phyloP scores from a whole-genome alignment of 306 rosid genomes.

The Hippophae tibetana region DNA sequence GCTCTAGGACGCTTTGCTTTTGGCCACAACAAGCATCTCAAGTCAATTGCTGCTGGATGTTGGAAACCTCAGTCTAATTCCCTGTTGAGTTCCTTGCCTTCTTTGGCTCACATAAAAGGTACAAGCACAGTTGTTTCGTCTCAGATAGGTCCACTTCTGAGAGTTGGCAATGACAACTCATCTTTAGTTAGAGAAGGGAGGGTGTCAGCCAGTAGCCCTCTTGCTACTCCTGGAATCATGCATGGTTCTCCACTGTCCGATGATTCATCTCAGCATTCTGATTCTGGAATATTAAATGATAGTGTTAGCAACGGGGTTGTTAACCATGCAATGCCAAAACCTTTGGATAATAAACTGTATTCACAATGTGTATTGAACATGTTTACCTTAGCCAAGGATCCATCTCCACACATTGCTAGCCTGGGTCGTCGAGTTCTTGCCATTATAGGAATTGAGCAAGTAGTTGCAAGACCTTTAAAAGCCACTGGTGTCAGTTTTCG shows the following conservation, averaged over 20 bases:
- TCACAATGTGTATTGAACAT: conserved; percentile 80
- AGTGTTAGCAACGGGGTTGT: conserved; percentile 74
- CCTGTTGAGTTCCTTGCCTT: conserved; percentile 62
- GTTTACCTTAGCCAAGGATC: conserved; percentile 91
- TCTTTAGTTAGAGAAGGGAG: conserved; percentile 57
- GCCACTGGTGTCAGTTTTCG: conserved; percentile 29
- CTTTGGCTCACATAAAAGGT: conserved; percentile 62
- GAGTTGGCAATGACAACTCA: conserved; percentile 69
- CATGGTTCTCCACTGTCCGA: conserved; percentile 94
- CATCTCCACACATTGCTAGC: conserved; percentile 82
- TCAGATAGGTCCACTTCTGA: conserved; percentile 71
- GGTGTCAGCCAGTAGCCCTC: conserved; percentile 85
- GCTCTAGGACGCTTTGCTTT: conserved; percentile 92
- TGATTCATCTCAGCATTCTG: conserved; percentile 85
- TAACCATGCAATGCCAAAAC: conserved; percentile 52
- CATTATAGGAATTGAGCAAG: conserved; percentile 91
- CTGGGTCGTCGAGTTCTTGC: conserved; percentile 86
- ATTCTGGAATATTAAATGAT: conserved; percentile 81
- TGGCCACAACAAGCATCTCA: conserved; percentile 89
- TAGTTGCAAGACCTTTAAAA: conserved; percentile 71
- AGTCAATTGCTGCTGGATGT: conserved; percentile 82
- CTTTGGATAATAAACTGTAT: conserved; percentile 65
- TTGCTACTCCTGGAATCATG: conserved; percentile 70
- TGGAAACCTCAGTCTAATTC: conserved; percentile 90
- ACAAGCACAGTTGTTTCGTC: conserved; percentile 53